These are phyloP conservation scores for Nigrograna mackinnonii DNA, from an alignment of 2,329 filamentous ascomycete genomes.

Conservation along the genomic window DNA sequence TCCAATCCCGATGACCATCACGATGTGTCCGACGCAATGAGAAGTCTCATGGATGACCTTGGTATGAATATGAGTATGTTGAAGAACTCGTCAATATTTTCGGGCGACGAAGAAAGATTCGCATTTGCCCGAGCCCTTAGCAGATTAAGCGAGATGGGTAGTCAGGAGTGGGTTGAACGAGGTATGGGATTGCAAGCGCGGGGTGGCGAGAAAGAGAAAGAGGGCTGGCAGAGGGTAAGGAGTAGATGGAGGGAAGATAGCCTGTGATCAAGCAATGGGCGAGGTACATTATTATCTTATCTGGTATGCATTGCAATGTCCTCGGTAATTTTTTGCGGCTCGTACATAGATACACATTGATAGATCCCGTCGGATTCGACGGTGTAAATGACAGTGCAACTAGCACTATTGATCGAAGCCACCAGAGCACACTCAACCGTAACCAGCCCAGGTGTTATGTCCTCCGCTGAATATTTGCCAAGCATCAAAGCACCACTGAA, in stretches of 20 bases:
- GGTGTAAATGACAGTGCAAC: too few species aligned
- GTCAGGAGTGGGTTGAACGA: constrained; percentile 90
- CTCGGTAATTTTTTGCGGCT: too few species aligned
- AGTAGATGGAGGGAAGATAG: constrained; percentile 64
- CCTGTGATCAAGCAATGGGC: constrained; percentile 3
- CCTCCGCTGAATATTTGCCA: too few species aligned
- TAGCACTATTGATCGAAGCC: too few species aligned
- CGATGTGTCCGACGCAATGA: constrained; percentile 70
- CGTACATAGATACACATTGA: too few species aligned
- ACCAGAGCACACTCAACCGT: too few species aligned
- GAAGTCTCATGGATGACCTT: constrained; percentile 83
- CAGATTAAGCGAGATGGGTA: constrained; percentile 88
- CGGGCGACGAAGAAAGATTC: constrained; percentile 94
- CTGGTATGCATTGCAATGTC: too few species aligned
- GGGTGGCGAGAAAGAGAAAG: constrained; percentile 67
- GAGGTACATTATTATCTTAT: too few species aligned
- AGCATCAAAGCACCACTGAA: too few species aligned
- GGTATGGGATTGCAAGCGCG: constrained; percentile 66
- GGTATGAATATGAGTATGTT: constrained; percentile 83
- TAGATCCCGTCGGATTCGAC: too few species aligned
- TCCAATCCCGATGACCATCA: constrained; percentile 45
- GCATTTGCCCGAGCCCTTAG: constrained; percentile 90
- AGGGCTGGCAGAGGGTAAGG: constrained; percentile 67
- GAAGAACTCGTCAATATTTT: constrained; percentile 85
- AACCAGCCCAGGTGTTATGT: too few species aligned